Evolutionary conservation across 306 rosid species (phyloP), one percentile per base, ranked within the genome.

Genomic region (Pterocarpus macrocarpus): DNA sequence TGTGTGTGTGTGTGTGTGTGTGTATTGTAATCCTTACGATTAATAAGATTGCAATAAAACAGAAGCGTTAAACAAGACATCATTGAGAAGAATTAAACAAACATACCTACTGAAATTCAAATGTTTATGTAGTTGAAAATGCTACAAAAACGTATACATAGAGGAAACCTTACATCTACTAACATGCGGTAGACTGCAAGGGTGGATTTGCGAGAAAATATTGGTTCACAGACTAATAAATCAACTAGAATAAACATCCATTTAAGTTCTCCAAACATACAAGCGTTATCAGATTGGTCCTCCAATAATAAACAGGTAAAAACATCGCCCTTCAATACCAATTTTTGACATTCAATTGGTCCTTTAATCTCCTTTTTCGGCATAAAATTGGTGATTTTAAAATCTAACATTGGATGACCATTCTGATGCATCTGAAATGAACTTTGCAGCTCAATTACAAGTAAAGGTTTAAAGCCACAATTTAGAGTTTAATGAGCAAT

Each of bases 191-290:
- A 63, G 36, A 50, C 45, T 28, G 35, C n/a, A 7, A 50, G 13
- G 30, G 33, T 52, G 65, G 22, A 55, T 22, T 0, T 55, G 32
- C 32, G 1, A 64, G 15, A 39, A 41, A 17, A 34, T 5, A 41
- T 8, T 64, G 33, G 74, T 73, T 64, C 63, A 41, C 43, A 43
- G 38, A 71, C 55, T 47, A 59, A 72, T 32, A 50, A 50, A 80
- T 5, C 43, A 74, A 22, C 82, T 15, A 65, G 33, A 10, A 35
- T 34, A 59, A 47, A 36, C 72, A 49, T 35, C 64, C 16, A 61
- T 35, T 61, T 47, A 45, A 38, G 10, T 35, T 47, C 13, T 78
- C 7, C 69, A 56, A 53, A 56, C 44, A n/a, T 30, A 53, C 61
- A n/a, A 30, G 36, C 44, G 28, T 39, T 57, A 36, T 39, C 41